Evolutionary conservation across 2,329 filamentous ascomycete species (phyloP).

Genomic region (Xylaria sp.): DNA sequence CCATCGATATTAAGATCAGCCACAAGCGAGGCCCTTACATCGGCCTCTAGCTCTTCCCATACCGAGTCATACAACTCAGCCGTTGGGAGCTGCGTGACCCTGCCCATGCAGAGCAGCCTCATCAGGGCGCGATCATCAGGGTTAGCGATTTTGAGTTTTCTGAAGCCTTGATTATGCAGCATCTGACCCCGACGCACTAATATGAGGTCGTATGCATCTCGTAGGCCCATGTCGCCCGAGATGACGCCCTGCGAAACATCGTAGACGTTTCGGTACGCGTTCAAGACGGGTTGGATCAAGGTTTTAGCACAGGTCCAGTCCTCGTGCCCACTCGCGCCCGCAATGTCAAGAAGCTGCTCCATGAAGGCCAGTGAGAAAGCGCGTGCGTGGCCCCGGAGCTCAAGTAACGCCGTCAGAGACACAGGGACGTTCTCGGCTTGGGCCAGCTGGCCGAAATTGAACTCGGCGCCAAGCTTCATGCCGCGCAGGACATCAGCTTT

Average conservation of each 20-base stretch:
- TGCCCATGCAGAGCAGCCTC: conserved; percentile 53
- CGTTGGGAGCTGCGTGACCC: conserved; percentile 46
- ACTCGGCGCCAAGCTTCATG: conserved; percentile 50
- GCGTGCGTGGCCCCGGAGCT: conserved; percentile 42
- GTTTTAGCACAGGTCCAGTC: conserved; percentile 49
- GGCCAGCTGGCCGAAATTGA: conserved; percentile 54
- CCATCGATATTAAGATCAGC: conserved; percentile 52
- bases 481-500: conserved; percentile 49
- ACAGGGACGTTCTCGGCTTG: conserved; percentile 53
- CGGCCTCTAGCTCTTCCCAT: conserved; percentile 43
- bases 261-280: conserved; percentile 49
- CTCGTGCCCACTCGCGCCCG: conserved; percentile 52
- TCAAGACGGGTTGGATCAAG: conserved; percentile 50
- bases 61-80: conserved; percentile 49
- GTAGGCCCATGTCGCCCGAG: conserved; percentile 38
- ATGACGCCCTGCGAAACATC: conserved; percentile 49
- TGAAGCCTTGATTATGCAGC: conserved; percentile 47
- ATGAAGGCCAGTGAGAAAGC: conserved; percentile 52
- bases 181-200: conserved; percentile 47
- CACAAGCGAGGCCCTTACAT: conserved; percentile 42
- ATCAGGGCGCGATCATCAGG: conserved; percentile 50
- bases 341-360: conserved; percentile 54
- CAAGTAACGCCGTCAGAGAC: conserved; percentile 46
- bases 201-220: conserved; percentile 51
- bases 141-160: conserved; percentile 43